Evolutionary conservation across 306 rosid genomes (phyloP), one percentile per base, ranked within the genome.

Genomic region (Gastrolobium villosum): DNA sequence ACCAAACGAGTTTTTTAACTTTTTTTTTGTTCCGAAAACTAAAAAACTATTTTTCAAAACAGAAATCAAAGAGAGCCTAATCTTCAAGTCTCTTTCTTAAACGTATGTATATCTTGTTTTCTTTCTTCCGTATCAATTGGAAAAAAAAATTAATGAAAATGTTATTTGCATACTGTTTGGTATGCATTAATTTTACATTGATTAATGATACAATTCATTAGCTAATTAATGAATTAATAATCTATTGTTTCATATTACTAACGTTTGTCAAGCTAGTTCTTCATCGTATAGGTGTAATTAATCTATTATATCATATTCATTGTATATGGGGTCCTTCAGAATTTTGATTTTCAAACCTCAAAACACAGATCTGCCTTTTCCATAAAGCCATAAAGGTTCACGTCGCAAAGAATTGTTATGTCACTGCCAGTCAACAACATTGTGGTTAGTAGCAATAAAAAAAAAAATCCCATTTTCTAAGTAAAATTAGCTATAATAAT

Each of bases 361-460:
- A 81, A 81, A 81, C 72, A 74, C 62, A 73, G 77, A 55, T 82
- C 45, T 57, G 1, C 79, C 80, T 79, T 83, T 78, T 63, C n/a
- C 59, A 63, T 6, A 64, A 63, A 77, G 75, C 65, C 79, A 65
- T 62, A 37, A 70, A 82, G 60, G 54, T 52, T 70, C 63, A 70
- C 41, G 59, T 77, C 78, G 31, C 66, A 52, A 63, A 72, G 67
- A 62, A 79, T 9, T 71, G 37, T 74, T 36, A 26, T 49, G 76
- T 36, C 55, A 34, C 30, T 66, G 69, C 78, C 49, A n/a, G 30
- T 73, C 49, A 5, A 32, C 53, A 65, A 53, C 73, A 49, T 52
- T 41, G 67, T 62, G 49, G 39, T 71, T 74, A 63, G 54, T 8
- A 44, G 30, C 37, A 48, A 20, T 36, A 44, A 76, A 28, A 45